These are phyloP conservation scores for Xylariomycetidae sp. DNA, from an alignment of 2,329 filamentous ascomycete species.

Conservation along the genomic window DNA sequence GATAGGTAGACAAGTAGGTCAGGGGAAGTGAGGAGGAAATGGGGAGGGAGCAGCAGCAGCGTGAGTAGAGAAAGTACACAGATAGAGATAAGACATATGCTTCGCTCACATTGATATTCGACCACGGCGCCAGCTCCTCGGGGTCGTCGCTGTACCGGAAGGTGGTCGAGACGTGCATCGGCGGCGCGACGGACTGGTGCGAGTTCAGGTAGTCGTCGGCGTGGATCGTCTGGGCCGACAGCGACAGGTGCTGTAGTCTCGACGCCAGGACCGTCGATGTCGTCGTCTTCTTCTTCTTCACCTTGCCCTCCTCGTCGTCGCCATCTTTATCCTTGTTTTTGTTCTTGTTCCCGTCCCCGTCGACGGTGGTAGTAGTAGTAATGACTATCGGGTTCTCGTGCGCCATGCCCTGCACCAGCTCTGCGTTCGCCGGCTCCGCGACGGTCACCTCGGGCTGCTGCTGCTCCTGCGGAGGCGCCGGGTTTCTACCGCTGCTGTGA, in stretches of 20 bases:
- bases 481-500: neutral
- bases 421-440: slow-evolving; percentile 12
- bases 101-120: slow-evolving; percentile 54
- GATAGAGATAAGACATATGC: too few species aligned
- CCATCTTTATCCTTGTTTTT: too few species aligned
- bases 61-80: too few species aligned
- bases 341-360: slow-evolving; percentile 2
- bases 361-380: slow-evolving; percentile 2
- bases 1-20: neutral
- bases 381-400: slow-evolving; percentile 16
- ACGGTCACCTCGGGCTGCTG: slow-evolving; percentile 8
- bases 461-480: neutral
- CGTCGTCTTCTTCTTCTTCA: too few species aligned
- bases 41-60: too few species aligned
- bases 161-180: slow-evolving; percentile 87
- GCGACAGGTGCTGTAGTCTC: slow-evolving; percentile 37
- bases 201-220: slow-evolving; percentile 74
- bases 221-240: slow-evolving; percentile 73
- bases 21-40: too few species aligned
- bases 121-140: slow-evolving; percentile 50
- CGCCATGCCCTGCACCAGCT: slow-evolving; percentile 16
- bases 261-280: slow-evolving; percentile 26
- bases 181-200: slow-evolving; percentile 77
- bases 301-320: too few species aligned
- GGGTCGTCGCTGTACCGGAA: slow-evolving; percentile 77